phyloP scores from a whole-genome alignment of 352 stramenopile species.

The Pythium coloratum region DNA sequence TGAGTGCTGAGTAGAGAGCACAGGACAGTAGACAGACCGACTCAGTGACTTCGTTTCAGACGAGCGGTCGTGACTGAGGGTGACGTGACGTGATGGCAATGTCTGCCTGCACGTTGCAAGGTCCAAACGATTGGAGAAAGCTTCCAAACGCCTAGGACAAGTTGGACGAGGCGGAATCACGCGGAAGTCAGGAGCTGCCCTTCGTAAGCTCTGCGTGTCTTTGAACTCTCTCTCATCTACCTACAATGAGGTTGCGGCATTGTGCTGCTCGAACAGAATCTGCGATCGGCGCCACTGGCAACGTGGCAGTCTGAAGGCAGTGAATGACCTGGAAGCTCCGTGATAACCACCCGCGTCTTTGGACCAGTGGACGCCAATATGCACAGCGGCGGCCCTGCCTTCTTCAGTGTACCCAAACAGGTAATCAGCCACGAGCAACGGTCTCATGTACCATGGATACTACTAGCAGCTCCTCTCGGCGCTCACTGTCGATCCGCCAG shows the following conservation, averaged over 20 bases:
- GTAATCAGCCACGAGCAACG: too few species aligned
- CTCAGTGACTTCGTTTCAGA: slow-evolving; percentile 3
- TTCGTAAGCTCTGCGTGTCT: not conserved
- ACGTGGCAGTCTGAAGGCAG: too few species aligned
- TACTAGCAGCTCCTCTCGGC: too few species aligned
- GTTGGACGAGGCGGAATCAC: not conserved
- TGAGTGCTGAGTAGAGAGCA: not conserved
- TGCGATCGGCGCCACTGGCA: too few species aligned
- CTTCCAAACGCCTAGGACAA: not conserved
- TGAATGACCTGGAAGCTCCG: too few species aligned
- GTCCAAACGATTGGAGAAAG: not conserved
- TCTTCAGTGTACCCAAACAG: too few species aligned
- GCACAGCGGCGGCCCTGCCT: too few species aligned
- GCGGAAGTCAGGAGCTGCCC: not conserved
- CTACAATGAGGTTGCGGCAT: too few species aligned
- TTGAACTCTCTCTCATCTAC: not conserved
- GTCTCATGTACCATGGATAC: too few species aligned
- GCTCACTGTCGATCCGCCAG: not conserved
- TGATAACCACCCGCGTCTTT: too few species aligned
- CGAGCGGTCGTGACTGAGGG: not conserved
- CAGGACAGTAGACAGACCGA: not conserved
- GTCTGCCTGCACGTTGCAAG: not conserved
- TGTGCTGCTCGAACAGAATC: not conserved
- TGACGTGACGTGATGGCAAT: not conserved
- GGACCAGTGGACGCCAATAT: too few species aligned